A percentile compares a stretch with the other conserved stretches of the same genome.
These are phyloP conservation scores for Pulveroboletus sp. DNA, from an alignment of 768 basidiomycete species.

Conservation along the genomic window DNA sequence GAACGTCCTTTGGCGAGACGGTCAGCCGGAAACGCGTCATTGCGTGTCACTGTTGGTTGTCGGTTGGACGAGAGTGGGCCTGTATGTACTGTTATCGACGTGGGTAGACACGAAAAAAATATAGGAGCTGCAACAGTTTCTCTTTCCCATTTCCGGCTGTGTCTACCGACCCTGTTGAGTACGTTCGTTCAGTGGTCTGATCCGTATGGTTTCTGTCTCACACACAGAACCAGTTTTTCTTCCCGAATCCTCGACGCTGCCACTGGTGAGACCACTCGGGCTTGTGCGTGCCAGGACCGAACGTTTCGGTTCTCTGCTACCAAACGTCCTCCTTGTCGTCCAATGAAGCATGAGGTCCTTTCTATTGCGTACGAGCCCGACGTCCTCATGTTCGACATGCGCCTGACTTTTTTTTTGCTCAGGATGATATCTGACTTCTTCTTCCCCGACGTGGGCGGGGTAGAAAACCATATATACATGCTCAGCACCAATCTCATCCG, in stretches of 20 bases:
- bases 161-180: not conserved
- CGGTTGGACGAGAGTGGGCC: no score
- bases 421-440: conserved; percentile 99
- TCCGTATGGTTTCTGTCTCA: conserved; percentile 58
- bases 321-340: not conserved
- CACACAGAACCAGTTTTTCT: conserved; percentile 34
- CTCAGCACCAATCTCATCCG: conserved; percentile 77
- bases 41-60: no score
- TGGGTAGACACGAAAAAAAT: no score
- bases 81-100: no score
- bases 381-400: not conserved
- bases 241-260: no score
- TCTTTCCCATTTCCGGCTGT: not conserved
- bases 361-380: conserved; percentile 26
- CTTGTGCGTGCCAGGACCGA: not conserved
- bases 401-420: not conserved
- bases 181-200: conserved; percentile 49
- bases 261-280: not conserved
- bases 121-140: not conserved
- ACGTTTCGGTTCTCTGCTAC: not conserved
- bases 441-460: conserved; percentile 88
- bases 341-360: conserved; percentile 26
- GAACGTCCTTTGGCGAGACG: no score
- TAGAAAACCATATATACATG: conserved; percentile 96
- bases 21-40: no score